Conservation (phyloP, 345 rosid species). For the Bruguiera gymnorhiza region DNA sequence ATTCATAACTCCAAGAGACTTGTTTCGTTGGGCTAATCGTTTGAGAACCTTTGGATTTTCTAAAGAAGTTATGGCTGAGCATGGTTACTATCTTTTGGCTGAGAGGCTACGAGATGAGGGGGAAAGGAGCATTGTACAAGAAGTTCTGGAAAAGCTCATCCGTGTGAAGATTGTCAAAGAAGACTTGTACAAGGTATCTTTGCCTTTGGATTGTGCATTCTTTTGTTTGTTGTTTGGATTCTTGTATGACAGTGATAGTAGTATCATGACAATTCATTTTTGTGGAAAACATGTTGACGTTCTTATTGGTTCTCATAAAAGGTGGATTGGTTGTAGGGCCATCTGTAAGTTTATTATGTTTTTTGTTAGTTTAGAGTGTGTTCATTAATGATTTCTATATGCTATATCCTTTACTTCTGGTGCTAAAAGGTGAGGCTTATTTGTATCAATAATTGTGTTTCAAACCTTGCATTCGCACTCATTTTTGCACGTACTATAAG, state of each 20-base stretch:
- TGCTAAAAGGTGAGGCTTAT: not conserved
- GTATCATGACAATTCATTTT: too few species aligned
- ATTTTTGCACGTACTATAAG: not conserved
- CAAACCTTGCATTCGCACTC: too few species aligned
- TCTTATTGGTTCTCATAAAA: not conserved
- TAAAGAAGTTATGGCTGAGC: constrained; percentile 80
- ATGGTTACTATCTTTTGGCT: constrained; percentile 89
- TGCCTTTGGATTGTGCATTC: not conserved
- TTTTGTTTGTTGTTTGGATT: not conserved
- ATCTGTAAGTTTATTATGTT: not conserved
- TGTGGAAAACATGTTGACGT: not conserved
- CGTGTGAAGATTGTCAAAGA: constrained; percentile 56
- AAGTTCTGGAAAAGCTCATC: constrained; percentile 66
- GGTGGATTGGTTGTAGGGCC: not conserved
- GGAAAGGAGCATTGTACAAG: constrained; percentile 75
- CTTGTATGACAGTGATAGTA: too few species aligned
- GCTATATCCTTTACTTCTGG: not conserved
- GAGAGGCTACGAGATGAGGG: constrained; percentile 86
- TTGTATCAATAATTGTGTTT: not conserved
- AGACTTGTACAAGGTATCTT: constrained; percentile 62
- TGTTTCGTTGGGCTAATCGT: constrained; percentile 95
- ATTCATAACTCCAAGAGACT: constrained; percentile 89
- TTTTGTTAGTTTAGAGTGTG: not conserved
- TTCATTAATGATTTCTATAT: not conserved
- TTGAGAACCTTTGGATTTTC: constrained; percentile 61